phyloP scores from a whole-genome alignment of 257 asterid species.

The Coffea eugenioides region DNA sequence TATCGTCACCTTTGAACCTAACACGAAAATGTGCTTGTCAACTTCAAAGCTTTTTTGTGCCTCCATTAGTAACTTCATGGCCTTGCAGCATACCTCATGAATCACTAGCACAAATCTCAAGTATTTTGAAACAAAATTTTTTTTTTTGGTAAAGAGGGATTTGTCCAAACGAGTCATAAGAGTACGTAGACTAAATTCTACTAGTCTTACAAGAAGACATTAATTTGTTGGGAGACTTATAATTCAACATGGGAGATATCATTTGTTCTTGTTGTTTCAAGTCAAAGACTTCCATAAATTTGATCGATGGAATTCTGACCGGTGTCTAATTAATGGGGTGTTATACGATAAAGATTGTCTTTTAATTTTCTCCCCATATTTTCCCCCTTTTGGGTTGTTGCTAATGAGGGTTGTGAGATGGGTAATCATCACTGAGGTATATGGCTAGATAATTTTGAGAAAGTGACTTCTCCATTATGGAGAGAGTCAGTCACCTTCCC shows the following conservation, averaged over 20 bases:
- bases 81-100: slow-evolving; percentile 27
- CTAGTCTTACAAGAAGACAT: background rate
- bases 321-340: background rate
- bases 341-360: background rate
- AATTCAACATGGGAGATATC: background rate
- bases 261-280: background rate
- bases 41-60: slow-evolving; percentile 32
- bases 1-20: slow-evolving; percentile 50
- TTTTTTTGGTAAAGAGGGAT: background rate
- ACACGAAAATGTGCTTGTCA: slow-evolving; percentile 47
- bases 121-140: background rate
- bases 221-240: background rate
- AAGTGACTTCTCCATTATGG: slow-evolving; percentile 13
- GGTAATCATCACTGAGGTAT: slow-evolving; percentile 5
- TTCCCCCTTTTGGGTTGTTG: background rate
- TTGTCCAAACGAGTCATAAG: background rate
- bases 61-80: slow-evolving; percentile 39
- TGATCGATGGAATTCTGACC: background rate
- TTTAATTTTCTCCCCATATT: background rate
- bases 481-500: background rate
- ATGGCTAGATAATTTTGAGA: slow-evolving; percentile 18
- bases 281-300: background rate
- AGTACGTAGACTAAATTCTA: background rate
- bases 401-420: slow-evolving; percentile 2
- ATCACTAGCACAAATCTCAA: slow-evolving; percentile 27